Base-by-base conservation (phyloP, 768 basidiomycete species). In the Suillus occidentalis region DNA sequence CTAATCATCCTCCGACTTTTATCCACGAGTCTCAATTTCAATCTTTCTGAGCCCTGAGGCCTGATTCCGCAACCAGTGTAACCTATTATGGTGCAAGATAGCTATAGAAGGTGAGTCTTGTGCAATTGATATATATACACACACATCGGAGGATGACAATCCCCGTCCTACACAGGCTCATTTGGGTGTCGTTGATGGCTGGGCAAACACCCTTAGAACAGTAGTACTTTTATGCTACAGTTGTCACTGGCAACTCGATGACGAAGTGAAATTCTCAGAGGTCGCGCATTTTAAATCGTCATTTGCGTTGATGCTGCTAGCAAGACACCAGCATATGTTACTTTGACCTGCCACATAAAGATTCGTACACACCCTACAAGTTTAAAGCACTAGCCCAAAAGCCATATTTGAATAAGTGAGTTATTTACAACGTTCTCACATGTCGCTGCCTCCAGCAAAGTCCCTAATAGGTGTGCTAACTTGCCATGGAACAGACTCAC, bases 1-100 rank as follows among this genome's bases (percentile, higher is more conserved):
- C 58, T 59, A 59, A 42, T 59, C 25, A 59, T 59, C 58, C 58
- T 59, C 58, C 58, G 58, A 59, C 56, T 57, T 16, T 39, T 39
- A 37, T 22, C 55, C 55, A 57, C 55, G 55, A 37, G 25, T 42
- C 10, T 10, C 18, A 28, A 28, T 42, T 42, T 20, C 39, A 59
- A 28, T 28, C 18, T 3, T 25, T 28, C 9, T 28, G 18, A 20
- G 14, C 58, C 58, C 25, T 20, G 31, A 34, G 31, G 8, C 16
- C 16, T 39, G 39, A 40, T 18, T 20, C 18, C 10, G 28, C 14
- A 34, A 59, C 10, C 22, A 40, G 25, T 6, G 25, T 59, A 40
- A 40, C 58, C 58, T 59, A 42, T 59, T 59, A 59, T 59, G 39
- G 57, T 18, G 14, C 22, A 40, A 22, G 14, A n/a, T n/a, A 37